Percentiles rank a stretch among this genome's conserved stretches.
Conservation (phyloP, 148 eudicot species). For the Chenopodium berlandieri region DNA sequence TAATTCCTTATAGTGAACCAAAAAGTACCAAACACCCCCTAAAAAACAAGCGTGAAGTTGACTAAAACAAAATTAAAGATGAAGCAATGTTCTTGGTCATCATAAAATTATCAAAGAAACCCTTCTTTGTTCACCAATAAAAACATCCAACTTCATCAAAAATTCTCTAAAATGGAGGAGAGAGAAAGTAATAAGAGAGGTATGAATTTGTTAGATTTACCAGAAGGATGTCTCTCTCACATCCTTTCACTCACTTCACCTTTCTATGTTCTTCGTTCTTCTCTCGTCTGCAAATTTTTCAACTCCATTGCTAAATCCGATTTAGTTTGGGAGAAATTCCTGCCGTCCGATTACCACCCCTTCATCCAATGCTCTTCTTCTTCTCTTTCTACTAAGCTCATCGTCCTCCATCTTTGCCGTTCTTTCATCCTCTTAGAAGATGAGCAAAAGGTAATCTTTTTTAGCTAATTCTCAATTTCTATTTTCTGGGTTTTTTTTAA, state of each 20-base stretch:
- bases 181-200: slow-evolving; percentile 18
- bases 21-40: too few species aligned
- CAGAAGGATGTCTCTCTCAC: slow-evolving; percentile 30
- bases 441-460: slow-evolving; percentile 23
- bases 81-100: too few species aligned
- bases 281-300: slow-evolving; percentile 23
- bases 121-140: background rate
- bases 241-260: slow-evolving; percentile 35
- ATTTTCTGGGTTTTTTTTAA: background rate
- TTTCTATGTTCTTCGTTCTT: slow-evolving; percentile 23
- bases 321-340: slow-evolving; percentile 25
- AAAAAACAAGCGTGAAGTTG: too few species aligned
- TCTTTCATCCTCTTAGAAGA: slow-evolving; percentile 24
- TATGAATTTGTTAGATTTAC: slow-evolving; percentile 29
- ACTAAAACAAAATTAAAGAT: too few species aligned
- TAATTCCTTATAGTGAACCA: too few species aligned
- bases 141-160: background rate
- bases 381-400: slow-evolving; percentile 13
- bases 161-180: slow-evolving; percentile 6
- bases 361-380: background rate
- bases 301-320: slow-evolving; percentile 24
- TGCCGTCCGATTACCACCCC: slow-evolving; percentile 23
- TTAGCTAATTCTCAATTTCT: background rate
- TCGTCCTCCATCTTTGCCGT: slow-evolving; percentile 30
- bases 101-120: background rate